Conservation (phyloP, 2,329 filamentous ascomycete genomes). For the Apiospora koreana region DNA sequence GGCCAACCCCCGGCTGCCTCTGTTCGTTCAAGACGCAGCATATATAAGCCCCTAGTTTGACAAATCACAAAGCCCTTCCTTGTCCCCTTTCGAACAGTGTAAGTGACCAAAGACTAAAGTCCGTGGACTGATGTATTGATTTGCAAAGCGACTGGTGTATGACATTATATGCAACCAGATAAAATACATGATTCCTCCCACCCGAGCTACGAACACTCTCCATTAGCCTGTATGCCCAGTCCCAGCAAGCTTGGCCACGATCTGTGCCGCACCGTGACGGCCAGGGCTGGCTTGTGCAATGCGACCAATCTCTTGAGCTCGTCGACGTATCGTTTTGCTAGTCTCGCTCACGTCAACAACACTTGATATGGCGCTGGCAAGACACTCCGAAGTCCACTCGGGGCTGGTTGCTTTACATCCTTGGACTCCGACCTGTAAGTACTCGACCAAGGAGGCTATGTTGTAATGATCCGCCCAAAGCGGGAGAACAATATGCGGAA, state of each 20-base stretch:
- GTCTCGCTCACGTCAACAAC: neutral
- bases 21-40: neutral
- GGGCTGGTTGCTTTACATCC: neutral
- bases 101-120: too few species aligned
- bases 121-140: too few species aligned
- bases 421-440: neutral
- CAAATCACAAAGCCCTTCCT: too few species aligned
- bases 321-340: neutral
- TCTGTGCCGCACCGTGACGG: neutral
- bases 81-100: too few species aligned
- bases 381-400: neutral
- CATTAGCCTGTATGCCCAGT: too few species aligned
- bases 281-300: neutral
- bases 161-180: too few species aligned
- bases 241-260: neutral
- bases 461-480: slow-evolving; percentile 1
- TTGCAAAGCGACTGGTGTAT: too few species aligned
- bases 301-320: neutral
- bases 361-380: neutral
- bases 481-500: neutral
- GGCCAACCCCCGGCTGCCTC: neutral
- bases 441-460: neutral
- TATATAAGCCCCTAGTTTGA: neutral
- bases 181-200: too few species aligned
- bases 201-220: too few species aligned